phyloP scores from a whole-genome alignment of 371 early-diverging fungal species.

The Mortierella sp. region DNA sequence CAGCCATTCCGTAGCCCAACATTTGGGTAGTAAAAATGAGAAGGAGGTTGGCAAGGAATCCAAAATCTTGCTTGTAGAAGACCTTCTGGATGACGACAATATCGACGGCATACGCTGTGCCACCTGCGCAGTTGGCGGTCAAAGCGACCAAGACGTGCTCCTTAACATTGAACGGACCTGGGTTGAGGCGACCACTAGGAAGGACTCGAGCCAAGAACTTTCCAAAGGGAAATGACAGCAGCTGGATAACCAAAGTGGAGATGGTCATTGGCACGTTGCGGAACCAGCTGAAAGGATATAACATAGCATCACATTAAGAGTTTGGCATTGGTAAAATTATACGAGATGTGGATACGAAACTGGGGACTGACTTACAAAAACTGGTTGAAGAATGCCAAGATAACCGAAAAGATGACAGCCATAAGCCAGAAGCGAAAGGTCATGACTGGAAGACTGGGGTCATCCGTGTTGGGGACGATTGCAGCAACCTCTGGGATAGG shows the following conservation, averaged over 20 bases:
- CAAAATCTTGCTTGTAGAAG: slow-evolving; percentile 61
- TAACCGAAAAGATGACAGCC: slow-evolving; percentile 69
- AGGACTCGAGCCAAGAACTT: slow-evolving; percentile 59
- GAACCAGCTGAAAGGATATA: slow-evolving; percentile 25
- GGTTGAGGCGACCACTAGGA: slow-evolving; percentile 66
- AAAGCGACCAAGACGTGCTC: slow-evolving; percentile 75
- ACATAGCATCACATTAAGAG: neutral
- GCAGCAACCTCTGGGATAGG: slow-evolving; percentile 52
- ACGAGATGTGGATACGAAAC: neutral
- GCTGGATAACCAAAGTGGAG: slow-evolving; percentile 57
- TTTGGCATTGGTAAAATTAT: neutral
- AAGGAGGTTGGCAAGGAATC: slow-evolving; percentile 56
- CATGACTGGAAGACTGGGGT: slow-evolving; percentile 71
- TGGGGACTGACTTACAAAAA: slow-evolving; percentile 55
- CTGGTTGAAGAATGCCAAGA: slow-evolving; percentile 75
- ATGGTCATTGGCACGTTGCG: slow-evolving; percentile 33
- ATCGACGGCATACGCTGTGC: slow-evolving; percentile 70
- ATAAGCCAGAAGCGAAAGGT: slow-evolving; percentile 82
- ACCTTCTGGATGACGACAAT: slow-evolving; percentile 65
- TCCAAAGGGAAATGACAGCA: slow-evolving; percentile 65
- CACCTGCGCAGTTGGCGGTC: slow-evolving; percentile 58
- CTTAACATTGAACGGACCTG: slow-evolving; percentile 80
- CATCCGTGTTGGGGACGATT: slow-evolving; percentile 62
- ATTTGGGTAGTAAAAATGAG: slow-evolving; percentile 72
- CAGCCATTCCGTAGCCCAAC: slow-evolving; percentile 87